A percentile compares a stretch with the other conserved stretches of the same genome.
Evolutionary conservation across 305 asterid species (phyloP).

Genomic region (Plantago coronopus): DNA sequence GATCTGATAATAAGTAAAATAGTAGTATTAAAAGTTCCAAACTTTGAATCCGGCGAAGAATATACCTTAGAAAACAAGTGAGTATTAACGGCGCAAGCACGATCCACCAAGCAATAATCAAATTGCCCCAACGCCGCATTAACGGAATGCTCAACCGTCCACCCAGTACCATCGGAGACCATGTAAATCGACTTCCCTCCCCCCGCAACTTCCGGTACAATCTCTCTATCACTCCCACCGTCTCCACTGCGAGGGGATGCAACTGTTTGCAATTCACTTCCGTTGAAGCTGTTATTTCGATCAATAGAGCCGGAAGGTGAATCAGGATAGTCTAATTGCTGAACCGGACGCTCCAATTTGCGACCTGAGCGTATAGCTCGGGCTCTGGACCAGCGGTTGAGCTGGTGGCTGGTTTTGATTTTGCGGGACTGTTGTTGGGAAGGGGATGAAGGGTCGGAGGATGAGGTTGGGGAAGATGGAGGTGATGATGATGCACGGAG

Average conservation of each 20-base stretch:
- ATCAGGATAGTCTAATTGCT: constrained; percentile 22
- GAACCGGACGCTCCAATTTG: constrained; percentile 52
- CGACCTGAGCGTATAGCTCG: constrained; percentile 78
- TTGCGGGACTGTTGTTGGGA: constrained; percentile 36
- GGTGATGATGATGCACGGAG: not conserved
- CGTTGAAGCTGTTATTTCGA: constrained; percentile 14
- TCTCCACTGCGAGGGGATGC: constrained; percentile 25
- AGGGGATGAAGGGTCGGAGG: constrained; percentile 35
- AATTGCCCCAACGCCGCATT: constrained; percentile 91
- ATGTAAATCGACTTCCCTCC: constrained; percentile 63
- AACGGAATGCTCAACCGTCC: constrained; percentile 94
- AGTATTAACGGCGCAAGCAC: constrained; percentile 74
- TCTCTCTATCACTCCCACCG: constrained; percentile 30
- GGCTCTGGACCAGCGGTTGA: constrained; percentile 93
- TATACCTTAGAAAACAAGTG: constrained; percentile 87
- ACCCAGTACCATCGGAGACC: constrained; percentile 95
- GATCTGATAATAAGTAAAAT: constrained; percentile 10
- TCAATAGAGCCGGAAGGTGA: not conserved
- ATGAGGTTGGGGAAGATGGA: constrained; percentile 28
- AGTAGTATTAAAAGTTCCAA: too few species aligned
- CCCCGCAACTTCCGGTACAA: constrained; percentile 32
- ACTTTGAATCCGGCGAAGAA: too few species aligned
- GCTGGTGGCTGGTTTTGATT: constrained; percentile 65
- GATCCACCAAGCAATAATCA: constrained; percentile 81
- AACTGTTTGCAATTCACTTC: constrained; percentile 23